Conservation (phyloP, 805 yeast species). For the Tetrapisispora phaffii region DNA sequence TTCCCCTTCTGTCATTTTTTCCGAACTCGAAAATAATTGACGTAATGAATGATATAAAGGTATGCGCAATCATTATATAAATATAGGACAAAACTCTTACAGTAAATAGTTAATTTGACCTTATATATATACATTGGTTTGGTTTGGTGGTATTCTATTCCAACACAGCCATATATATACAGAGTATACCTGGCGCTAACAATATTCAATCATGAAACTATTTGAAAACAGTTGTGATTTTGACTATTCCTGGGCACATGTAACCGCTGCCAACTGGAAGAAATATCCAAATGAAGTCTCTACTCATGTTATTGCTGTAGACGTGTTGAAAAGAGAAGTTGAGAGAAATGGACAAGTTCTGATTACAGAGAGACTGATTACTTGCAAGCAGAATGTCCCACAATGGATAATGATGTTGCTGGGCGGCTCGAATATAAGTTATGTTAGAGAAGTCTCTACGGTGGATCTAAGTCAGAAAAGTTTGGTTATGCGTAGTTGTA, state of each 20-base stretch:
- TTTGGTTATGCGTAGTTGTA: constrained; percentile 72
- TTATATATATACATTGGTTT: no score
- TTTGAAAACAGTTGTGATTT: constrained; percentile 63
- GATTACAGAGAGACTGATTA: constrained; percentile 77
- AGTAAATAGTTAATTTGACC: no score
- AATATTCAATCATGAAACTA: constrained; percentile 50
- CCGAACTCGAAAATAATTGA: no score
- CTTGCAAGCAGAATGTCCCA: constrained; percentile 82
- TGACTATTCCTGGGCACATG: constrained; percentile 85
- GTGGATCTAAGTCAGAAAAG: constrained; percentile 60
- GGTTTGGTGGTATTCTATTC: no score
- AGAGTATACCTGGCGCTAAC: no score
- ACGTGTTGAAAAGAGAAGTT: constrained; percentile 66
- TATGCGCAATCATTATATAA: no score
- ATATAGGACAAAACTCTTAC: no score
- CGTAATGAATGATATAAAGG: no score
- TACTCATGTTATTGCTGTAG: constrained; percentile 90
- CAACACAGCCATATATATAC: not conserved
- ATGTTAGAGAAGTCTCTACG: constrained; percentile 80
- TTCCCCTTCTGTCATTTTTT: no score
- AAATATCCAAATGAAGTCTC: constrained; percentile 93
- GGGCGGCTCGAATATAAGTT: constrained; percentile 64
- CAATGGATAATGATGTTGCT: constrained; percentile 73
- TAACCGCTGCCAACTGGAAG: constrained; percentile 92
- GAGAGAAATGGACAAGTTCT: constrained; percentile 44